phyloP scores from a whole-genome alignment of 2,329 filamentous ascomycete species.

The Penicillium sp. region DNA sequence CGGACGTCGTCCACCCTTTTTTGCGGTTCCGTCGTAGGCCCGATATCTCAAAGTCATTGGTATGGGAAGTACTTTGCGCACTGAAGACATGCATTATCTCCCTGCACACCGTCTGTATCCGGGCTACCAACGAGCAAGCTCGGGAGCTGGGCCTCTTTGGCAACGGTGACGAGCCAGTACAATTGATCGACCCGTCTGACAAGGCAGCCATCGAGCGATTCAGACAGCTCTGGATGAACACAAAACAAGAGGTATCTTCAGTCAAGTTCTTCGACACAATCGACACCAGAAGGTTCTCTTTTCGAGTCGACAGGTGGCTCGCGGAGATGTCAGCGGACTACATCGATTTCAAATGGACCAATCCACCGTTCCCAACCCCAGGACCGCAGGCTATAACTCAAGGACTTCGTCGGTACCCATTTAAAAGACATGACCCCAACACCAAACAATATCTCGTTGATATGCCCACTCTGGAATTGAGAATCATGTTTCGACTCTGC shows the following conservation, averaged over 20 bases:
- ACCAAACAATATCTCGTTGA: neutral
- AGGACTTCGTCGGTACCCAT: neutral
- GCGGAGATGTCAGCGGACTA: neutral
- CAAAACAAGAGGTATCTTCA: neutral
- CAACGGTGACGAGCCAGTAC: neutral
- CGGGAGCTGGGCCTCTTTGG: neutral
- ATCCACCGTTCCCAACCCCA: neutral
- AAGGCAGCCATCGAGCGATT: neutral
- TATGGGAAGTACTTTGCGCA: neutral
- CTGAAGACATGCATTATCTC: neutral
- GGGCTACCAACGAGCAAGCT: conserved; percentile 1
- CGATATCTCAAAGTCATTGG: neutral
- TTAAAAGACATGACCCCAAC: neutral
- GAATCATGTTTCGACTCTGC: conserved; percentile 11
- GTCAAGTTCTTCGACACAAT: conserved; percentile 1
- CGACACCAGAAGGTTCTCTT: neutral
- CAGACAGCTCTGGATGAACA: neutral
- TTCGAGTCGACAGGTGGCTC: neutral
- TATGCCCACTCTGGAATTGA: neutral
- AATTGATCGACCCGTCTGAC: conserved; percentile 1
- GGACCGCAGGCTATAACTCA: neutral
- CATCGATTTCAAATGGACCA: neutral
- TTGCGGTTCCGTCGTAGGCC: neutral
- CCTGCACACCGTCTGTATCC: neutral
- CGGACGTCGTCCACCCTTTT: conserved; percentile 4